Base-by-base conservation (phyloP, 176 grass and related monocot species). In the Luzula sylvatica region DNA sequence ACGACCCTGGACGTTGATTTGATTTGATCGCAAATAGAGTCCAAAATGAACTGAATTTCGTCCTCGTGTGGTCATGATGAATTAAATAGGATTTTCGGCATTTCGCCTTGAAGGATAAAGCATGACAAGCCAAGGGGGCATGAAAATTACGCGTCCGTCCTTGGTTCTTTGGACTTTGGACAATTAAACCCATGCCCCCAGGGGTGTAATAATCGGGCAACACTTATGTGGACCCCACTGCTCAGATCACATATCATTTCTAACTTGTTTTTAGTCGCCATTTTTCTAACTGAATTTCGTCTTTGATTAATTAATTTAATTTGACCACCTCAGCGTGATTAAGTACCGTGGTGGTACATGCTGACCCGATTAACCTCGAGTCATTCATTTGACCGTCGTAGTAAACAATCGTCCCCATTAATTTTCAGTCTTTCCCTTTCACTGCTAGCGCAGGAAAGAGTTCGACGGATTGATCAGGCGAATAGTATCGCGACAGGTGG, bases 301-400 rank as follows among this genome's bases (percentile, higher is more conserved):
- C n/a, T n/a, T n/a, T n/a, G n/a, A n/a, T n/a, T n/a, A n/a, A n/a
- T n/a, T n/a, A n/a, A n/a, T n/a, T n/a, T n/a, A 96, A 78, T 30
- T 75, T 83, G 46, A 96, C 14, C 12, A 96, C 90, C 78, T 96
- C 81, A 44, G 84, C 90, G 79, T 96, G 87, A 70, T 96, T 96
- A 18, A 96, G 77, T 39, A 96, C 65, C 38, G 84, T 70, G 50
- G 90, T 74, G 14, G 81, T 89, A 63, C 90, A 96, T 57, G 90
- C 84, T 15, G 88, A 55, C 23, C 80, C 90, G 71, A 88, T 96
- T 38, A 96, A 38, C 65, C 90, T 70, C 38, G 74, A 82, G 26
- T 96, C 81, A 59, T 96, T 96, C 90, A 96, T 96, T 65, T 96
- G 90, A 13, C 90, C 90, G 65, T 96, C 90, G 60, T 89, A 96